Evolutionary conservation across 139 green algal species (phyloP).

Genomic region (Picochlorum sp.): DNA sequence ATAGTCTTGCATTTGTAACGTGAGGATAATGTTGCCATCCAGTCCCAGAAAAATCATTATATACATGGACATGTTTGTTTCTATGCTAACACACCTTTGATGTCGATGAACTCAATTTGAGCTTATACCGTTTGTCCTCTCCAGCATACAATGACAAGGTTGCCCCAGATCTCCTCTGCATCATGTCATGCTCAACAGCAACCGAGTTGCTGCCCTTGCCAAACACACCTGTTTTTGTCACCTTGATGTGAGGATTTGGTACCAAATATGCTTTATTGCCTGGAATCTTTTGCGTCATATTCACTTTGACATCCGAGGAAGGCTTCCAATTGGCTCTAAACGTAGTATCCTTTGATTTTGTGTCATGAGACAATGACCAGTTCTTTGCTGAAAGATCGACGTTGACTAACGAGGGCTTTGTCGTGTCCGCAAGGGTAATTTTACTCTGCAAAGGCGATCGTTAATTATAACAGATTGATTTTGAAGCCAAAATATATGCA

Average conservation of each 20-base stretch:
- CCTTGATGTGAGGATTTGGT: constrained; percentile 5
- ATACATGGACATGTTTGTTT: constrained; percentile 2
- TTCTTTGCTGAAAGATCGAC: not conserved
- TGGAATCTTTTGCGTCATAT: constrained; percentile 5
- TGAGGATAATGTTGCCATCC: too few species aligned
- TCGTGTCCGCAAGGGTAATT: too few species aligned
- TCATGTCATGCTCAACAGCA: not conserved
- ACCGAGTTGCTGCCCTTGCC: constrained; percentile 1
- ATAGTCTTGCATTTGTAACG: too few species aligned
- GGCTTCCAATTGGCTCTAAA: constrained; percentile 1
- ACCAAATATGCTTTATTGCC: constrained; percentile 1
- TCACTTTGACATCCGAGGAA: not conserved
- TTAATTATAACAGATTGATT: too few species aligned
- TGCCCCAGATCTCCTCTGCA: not conserved
- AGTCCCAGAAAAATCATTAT: too few species aligned
- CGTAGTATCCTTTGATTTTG: constrained; percentile 3
- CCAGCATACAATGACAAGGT: not conserved
- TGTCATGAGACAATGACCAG: not conserved
- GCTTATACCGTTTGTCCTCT: constrained; percentile 8
- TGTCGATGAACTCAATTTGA: not conserved
- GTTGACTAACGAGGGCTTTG: too few species aligned
- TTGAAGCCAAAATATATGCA: too few species aligned
- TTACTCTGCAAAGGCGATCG: too few species aligned
- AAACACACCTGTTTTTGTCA: not conserved
- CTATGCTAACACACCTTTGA: too few species aligned